Evolutionary conservation across 768 basidiomycete genomes (phyloP).

Genomic region (Lactarius akahatsu): DNA sequence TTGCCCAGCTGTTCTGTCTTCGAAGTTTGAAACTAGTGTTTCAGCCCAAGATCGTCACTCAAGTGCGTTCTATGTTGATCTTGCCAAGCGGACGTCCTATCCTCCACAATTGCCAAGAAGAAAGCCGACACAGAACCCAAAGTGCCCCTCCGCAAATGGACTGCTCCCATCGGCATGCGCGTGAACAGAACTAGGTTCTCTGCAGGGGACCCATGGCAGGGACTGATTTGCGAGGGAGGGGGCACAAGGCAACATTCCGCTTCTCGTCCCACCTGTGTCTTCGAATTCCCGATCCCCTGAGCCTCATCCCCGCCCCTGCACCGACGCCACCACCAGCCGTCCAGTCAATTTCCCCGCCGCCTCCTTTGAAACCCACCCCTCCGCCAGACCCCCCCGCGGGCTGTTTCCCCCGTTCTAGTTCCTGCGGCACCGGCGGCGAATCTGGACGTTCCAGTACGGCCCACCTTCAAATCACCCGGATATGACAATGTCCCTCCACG

Average conservation of each 20-base stretch:
- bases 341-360: slow-evolving; percentile 11
- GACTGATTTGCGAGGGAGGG: slow-evolving; percentile 69
- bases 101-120: slow-evolving; percentile 79
- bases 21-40: slow-evolving; percentile 73
- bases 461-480: slow-evolving; percentile 64
- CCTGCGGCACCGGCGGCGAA: slow-evolving; percentile 28
- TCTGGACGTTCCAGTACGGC: slow-evolving; percentile 36
- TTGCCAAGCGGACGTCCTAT: slow-evolving; percentile 71
- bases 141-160: slow-evolving; percentile 80
- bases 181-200: slow-evolving; percentile 70
- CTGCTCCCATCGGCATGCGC: slow-evolving; percentile 85
- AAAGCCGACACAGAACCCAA: slow-evolving; percentile 86
- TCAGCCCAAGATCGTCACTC: slow-evolving; percentile 79
- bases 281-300: slow-evolving; percentile 28
- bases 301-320: slow-evolving; percentile 24
- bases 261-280: slow-evolving; percentile 25
- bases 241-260: slow-evolving; percentile 33
- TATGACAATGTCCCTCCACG: slow-evolving; percentile 46
- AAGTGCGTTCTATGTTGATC: slow-evolving; percentile 36
- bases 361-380: slow-evolving; percentile 11
- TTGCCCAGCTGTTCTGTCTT: slow-evolving; percentile 64
- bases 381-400: slow-evolving; percentile 23
- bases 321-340: slow-evolving; percentile 22
- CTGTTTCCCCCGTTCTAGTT: slow-evolving; percentile 30
- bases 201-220: slow-evolving; percentile 59